phyloP scores from a whole-genome alignment of 2,329 filamentous ascomycete genomes.

The Phyllosticta ampelicida region DNA sequence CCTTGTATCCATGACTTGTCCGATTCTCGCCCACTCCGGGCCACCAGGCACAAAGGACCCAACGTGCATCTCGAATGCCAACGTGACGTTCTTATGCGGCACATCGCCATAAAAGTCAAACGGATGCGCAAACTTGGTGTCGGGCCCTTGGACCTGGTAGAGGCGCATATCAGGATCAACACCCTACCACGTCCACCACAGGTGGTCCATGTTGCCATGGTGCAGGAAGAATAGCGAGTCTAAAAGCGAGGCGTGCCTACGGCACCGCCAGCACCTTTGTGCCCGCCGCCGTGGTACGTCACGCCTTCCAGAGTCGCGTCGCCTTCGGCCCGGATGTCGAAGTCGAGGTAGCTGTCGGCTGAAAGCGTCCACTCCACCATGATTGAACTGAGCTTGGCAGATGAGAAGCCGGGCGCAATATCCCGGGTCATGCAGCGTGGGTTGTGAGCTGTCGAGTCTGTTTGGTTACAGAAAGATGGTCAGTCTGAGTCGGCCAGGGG shows the following conservation, averaged over 20 bases:
- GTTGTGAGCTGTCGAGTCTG: slow-evolving; percentile 7
- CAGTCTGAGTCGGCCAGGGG: background rate
- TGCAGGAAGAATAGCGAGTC: slow-evolving; percentile 28
- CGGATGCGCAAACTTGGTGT: slow-evolving; percentile 6
- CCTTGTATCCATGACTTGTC: slow-evolving; percentile 9
- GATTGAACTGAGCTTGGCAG: slow-evolving; percentile 2
- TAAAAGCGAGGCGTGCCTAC: background rate
- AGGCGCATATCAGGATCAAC: slow-evolving; percentile 27
- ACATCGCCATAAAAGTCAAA: slow-evolving; percentile 10
- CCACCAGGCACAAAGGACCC: slow-evolving; percentile 1
- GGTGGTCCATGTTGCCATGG: slow-evolving; percentile 38
- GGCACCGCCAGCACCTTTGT: slow-evolving; percentile 32
- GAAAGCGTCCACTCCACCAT: slow-evolving; percentile 1
- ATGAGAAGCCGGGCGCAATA: background rate
- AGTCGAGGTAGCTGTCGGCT: slow-evolving; percentile 3
- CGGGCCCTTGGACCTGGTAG: slow-evolving; percentile 12
- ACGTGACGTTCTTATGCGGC: slow-evolving; percentile 4
- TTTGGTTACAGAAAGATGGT: background rate
- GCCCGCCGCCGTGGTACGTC: slow-evolving; percentile 32
- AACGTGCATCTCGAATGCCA: slow-evolving; percentile 5
- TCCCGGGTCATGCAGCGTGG: slow-evolving; percentile 5
- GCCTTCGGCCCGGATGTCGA: background rate
- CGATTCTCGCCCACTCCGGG: slow-evolving; percentile 6
- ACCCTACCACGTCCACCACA: slow-evolving; percentile 43
- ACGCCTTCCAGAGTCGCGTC: background rate